Percentiles rank a stretch among this genome's conserved stretches.
Conservation (phyloP, 2,329 filamentous ascomycete genomes). For the Hypomyces rosellus region DNA sequence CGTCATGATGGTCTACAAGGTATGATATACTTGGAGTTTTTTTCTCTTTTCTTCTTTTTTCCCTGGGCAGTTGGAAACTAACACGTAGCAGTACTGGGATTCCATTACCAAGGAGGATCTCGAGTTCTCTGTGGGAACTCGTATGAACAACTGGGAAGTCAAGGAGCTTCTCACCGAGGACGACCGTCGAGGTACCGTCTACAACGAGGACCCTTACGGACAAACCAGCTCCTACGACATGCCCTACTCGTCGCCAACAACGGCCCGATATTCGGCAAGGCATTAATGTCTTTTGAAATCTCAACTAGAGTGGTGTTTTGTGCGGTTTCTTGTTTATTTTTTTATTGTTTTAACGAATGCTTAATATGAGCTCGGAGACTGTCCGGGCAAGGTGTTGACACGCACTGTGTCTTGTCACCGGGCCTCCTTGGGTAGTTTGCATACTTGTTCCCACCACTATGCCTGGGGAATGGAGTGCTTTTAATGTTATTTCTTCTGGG, state of each 20-base stretch:
- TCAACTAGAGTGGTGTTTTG: slow-evolving; percentile 11
- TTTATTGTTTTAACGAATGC: background rate
- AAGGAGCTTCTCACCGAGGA: slow-evolving; percentile 84
- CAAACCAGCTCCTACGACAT: slow-evolving; percentile 50
- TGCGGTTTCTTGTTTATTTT: background rate
- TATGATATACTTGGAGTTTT: slow-evolving; percentile 19
- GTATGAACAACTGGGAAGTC: slow-evolving; percentile 97
- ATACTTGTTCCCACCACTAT: slow-evolving; percentile 6
- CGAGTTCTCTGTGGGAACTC: slow-evolving; percentile 93
- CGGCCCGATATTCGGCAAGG: slow-evolving; percentile 39
- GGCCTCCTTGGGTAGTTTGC: background rate
- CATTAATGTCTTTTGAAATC: slow-evolving; percentile 28
- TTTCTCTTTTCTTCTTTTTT: background rate
- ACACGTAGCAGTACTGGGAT: slow-evolving; percentile 81
- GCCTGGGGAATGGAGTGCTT: background rate
- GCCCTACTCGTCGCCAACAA: slow-evolving; percentile 42
- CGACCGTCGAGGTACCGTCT: slow-evolving; percentile 66
- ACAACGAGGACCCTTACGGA: slow-evolving; percentile 60
- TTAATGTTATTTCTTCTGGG: slow-evolving; percentile 11
- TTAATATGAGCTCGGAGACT: background rate
- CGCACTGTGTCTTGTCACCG: no score
- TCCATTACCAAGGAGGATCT: slow-evolving; percentile 97
- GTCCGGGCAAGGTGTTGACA: background rate
- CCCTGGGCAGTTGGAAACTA: background rate
- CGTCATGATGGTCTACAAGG: slow-evolving; percentile 99